Evolutionary conservation across 352 stramenopile species (phyloP), one percentile per base, ranked within the genome.

Genomic region (Aphanomyces invadans): DNA sequence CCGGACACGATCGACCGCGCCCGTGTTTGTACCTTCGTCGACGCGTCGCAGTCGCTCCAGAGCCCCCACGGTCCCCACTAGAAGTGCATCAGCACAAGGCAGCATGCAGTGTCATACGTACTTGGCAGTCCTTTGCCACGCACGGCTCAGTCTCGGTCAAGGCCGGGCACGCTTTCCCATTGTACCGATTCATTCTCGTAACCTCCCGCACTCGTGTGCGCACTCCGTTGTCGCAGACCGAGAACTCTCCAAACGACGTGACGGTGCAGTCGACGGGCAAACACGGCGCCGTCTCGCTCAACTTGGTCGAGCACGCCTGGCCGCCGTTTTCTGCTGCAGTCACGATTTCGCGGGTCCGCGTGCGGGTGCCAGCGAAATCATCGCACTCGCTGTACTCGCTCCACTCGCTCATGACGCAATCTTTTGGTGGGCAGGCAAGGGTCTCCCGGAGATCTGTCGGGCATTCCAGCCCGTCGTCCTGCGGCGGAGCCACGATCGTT

Each of bases 101-200:
- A n/a, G n/a, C n/a, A n/a, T 42, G 36, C 36, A 15, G 36, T 76
- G 46, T n/a, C n/a, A n/a, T n/a, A 84, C 55, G 1, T 52, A 52
- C 25, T 57, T 57, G 49, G 29, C 82, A 90, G 64, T 78, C 70
- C 25, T 88, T 73, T 0, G 80, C 77, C 56, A 69, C 70, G 64
- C 81, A 90, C 29, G 71, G 70, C 36, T 80, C 61, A 19, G 78
- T 75, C 36, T 90, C 81, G 23, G 68, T 71, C 21, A 89, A 70
- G 3, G 66, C 60, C 0, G 75, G 76, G 54, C 81, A 89, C 0
- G 65, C 61, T 1, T 62, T 62, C 3, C 81, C 81, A 36, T 71
- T 72, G 54, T 76, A 75, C 26, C 56, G 65, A 0, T 71, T 57
- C n/a, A 52, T 32, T 0, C 71, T 61, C 2, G 62, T 76, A 0